Conservation (phyloP, 2,329 filamentous ascomycete species). For the Arthrinium phaeospermum region DNA sequence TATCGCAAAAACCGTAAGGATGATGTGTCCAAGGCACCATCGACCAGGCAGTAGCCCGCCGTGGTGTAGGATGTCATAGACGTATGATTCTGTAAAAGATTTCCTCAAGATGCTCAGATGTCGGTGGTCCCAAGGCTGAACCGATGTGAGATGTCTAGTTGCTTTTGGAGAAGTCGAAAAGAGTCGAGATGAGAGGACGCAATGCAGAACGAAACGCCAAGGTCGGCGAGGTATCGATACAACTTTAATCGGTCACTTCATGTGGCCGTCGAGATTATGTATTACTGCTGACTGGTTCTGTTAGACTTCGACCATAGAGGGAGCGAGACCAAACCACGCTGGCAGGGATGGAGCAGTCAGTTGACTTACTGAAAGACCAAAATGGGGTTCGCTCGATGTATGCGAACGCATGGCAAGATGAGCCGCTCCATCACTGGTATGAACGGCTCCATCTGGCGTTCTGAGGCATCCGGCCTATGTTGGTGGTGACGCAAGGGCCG, state of each 20-base stretch:
- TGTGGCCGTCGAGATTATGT: slow-evolving; percentile 20
- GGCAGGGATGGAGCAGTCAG: not conserved
- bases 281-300: slow-evolving; percentile 23
- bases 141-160: slow-evolving; percentile 36
- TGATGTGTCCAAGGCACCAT: slow-evolving; percentile 65
- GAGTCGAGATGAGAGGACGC: slow-evolving; percentile 28
- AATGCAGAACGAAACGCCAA: slow-evolving; percentile 32
- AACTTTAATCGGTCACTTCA: not conserved
- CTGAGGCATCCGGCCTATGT: slow-evolving; percentile 61
- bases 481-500: slow-evolving; percentile 77
- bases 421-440: slow-evolving; percentile 56
- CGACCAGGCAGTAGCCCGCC: slow-evolving; percentile 52
- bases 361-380: not conserved
- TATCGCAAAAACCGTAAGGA: slow-evolving; percentile 67
- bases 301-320: not conserved
- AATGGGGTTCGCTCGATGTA: not conserved
- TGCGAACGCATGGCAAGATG: not conserved
- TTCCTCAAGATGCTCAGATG: slow-evolving; percentile 57
- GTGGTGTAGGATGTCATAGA: slow-evolving; percentile 63
- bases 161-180: slow-evolving; percentile 30
- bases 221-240: slow-evolving; percentile 14
- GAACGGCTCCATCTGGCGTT: slow-evolving; percentile 61
- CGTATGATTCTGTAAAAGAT: slow-evolving; percentile 59
- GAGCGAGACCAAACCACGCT: not conserved
- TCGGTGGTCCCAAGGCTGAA: slow-evolving; percentile 44